A percentile compares a stretch with the other conserved stretches of the same genome.
Conservation (phyloP, 495 filamentous ascomycete species). For the Tricharina praecox region DNA sequence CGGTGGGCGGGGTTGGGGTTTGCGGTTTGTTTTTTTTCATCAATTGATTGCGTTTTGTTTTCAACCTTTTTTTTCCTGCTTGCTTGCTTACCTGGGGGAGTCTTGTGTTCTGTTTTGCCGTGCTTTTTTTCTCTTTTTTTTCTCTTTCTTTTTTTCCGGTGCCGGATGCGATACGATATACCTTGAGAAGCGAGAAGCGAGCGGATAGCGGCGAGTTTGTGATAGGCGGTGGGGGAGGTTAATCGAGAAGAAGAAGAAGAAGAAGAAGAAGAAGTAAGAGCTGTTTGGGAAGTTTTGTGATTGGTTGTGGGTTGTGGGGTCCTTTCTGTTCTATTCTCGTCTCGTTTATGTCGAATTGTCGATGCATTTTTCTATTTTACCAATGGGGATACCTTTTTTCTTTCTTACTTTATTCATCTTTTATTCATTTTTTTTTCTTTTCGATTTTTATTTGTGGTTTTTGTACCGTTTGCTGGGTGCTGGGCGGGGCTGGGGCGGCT, state of each 20-base stretch:
- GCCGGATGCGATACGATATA: slow-evolving; percentile 2
- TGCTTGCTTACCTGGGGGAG: not conserved
- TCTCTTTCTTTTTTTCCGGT: slow-evolving; percentile 3
- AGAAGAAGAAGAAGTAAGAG: no score
- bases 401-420: not conserved
- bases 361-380: not conserved
- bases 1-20: not conserved
- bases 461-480: not conserved
- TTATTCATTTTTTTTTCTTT: slow-evolving; percentile 4
- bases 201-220: no score
- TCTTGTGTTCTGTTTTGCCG: not conserved
- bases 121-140: slow-evolving; percentile 6
- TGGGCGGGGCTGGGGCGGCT: no score
- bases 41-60: not conserved
- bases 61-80: not conserved
- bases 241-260: no score
- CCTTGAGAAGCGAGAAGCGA: no score
- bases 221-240: no score
- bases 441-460: not conserved
- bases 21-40: not conserved
- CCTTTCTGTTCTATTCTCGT: no score
- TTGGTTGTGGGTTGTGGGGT: no score
- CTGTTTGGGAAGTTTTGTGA: no score
- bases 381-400: not conserved
- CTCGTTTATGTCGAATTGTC: no score